Conservation (phyloP, 345 rosid species). For the Jatropha curcas region DNA sequence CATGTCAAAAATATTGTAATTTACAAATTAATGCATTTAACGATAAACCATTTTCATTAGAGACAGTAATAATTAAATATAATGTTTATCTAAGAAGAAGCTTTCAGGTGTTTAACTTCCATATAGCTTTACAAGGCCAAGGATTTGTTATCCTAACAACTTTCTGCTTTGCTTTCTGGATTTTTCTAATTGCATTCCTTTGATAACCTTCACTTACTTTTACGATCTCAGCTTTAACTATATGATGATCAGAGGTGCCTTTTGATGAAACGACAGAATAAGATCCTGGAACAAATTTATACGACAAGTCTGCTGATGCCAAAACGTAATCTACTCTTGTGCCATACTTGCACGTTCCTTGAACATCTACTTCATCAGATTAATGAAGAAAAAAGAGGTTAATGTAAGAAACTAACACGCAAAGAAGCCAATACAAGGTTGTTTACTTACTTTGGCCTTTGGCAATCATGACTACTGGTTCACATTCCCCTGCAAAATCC, state of each 20-base stretch:
- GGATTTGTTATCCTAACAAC: conserved; percentile 36
- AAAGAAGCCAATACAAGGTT: neutral
- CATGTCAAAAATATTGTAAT: too few species aligned
- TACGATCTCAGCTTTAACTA: conserved; percentile 75
- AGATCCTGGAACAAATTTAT: conserved; percentile 68
- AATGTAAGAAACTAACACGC: neutral
- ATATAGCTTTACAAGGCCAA: conserved; percentile 36
- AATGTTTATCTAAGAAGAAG: neutral
- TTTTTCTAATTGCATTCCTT: conserved; percentile 27
- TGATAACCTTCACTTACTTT: conserved; percentile 29
- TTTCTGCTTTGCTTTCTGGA: conserved; percentile 41
- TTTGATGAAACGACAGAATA: conserved; percentile 84
- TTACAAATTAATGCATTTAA: too few species aligned
- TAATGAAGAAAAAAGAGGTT: neutral
- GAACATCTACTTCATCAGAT: conserved; percentile 54
- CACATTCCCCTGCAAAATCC: conserved; percentile 82
- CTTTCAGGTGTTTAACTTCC: conserved; percentile 37
- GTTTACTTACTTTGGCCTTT: conserved; percentile 78
- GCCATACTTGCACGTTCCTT: conserved; percentile 96
- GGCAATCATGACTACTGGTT: conserved; percentile 89
- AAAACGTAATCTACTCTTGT: conserved; percentile 81
- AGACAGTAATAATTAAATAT: neutral
- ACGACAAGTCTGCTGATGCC: conserved; percentile 62
- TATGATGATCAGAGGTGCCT: conserved; percentile 95
- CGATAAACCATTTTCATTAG: too few species aligned